A percentile compares a stretch with the other conserved stretches of the same genome.
phyloP scores from a whole-genome alignment of 257 asterid genomes.

The Gynochthodes officinalis region DNA sequence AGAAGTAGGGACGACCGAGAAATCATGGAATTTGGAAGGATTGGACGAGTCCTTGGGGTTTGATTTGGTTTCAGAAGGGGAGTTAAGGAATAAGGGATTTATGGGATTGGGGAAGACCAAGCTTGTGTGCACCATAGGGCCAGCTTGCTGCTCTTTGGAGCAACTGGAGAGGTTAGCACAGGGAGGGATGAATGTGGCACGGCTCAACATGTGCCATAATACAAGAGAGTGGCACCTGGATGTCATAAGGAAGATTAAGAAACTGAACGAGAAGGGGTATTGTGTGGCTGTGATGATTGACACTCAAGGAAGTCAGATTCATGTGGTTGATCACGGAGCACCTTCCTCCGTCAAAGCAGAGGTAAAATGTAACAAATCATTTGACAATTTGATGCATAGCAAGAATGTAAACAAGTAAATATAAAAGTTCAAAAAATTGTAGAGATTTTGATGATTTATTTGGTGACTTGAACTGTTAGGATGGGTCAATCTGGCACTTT shows the following conservation, averaged over 20 bases:
- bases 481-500: constrained; percentile 73
- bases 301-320: constrained; percentile 74
- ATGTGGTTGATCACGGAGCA: constrained; percentile 77
- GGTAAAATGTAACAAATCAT: constrained; percentile 33
- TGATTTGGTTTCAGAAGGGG: constrained; percentile 69
- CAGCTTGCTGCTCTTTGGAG: constrained; percentile 63
- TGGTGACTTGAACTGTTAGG: constrained; percentile 39
- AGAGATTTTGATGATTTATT: background rate
- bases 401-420: background rate
- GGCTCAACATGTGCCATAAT: constrained; percentile 83
- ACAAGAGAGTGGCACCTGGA: constrained; percentile 75
- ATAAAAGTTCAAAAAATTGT: background rate
- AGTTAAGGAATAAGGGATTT: constrained; percentile 67
- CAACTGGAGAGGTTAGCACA: constrained; percentile 70
- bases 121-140: constrained; percentile 84
- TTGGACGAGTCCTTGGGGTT: constrained; percentile 40
- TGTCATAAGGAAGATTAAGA: constrained; percentile 69
- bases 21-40: constrained; percentile 24
- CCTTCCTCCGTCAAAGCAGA: constrained; percentile 84
- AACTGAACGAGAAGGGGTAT: constrained; percentile 64
- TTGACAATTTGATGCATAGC: background rate
- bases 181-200: constrained; percentile 83
- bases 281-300: constrained; percentile 88
- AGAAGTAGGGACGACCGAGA: constrained; percentile 38
- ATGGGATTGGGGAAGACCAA: constrained; percentile 86